A percentile compares a stretch with the other conserved stretches of the same genome.
Conservation (phyloP, 805 yeast species). For the Cyberlindnera subsufficiens region DNA sequence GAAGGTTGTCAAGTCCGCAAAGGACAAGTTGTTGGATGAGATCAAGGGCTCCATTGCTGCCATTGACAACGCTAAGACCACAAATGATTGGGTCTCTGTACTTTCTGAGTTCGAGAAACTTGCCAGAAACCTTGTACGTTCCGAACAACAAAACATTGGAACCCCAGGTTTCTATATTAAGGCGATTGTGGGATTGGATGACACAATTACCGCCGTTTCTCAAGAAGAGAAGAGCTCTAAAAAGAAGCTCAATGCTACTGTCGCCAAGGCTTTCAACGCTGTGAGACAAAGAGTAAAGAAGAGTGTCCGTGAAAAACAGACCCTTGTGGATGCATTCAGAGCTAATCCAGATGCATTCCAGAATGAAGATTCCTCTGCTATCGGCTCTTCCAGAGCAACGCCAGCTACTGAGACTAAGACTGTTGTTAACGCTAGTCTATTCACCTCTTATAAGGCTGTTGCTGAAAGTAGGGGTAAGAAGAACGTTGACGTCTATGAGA, state of each 20-base stretch:
- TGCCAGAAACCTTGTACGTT: conserved; percentile 57
- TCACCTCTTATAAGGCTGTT: conserved; percentile 66
- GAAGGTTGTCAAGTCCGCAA: conserved; percentile 87
- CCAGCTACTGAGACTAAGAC: conserved; percentile 24
- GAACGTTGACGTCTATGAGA: conserved; percentile 79
- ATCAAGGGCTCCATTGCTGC: conserved; percentile 60
- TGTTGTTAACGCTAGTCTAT: conserved; percentile 37
- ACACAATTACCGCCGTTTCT: conserved; percentile 47
- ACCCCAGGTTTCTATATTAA: conserved; percentile 70
- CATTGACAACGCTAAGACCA: conserved; percentile 62
- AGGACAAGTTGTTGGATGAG: conserved; percentile 88
- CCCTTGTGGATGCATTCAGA: conserved; percentile 52
- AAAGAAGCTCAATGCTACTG: conserved; percentile 75
- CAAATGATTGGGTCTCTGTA: conserved; percentile 75
- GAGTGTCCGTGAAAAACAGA: conserved; percentile 62
- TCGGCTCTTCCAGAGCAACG: conserved; percentile 16
- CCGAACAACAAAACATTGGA: conserved; percentile 68
- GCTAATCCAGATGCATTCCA: conserved; percentile 73
- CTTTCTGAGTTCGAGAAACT: conserved; percentile 75
- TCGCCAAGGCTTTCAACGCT: conserved; percentile 82
- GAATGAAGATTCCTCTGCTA: conserved; percentile 32
- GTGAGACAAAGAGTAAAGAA: conserved; percentile 85
- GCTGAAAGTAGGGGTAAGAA: conserved; percentile 93
- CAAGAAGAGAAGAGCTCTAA: conserved; percentile 37
- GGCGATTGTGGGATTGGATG: conserved; percentile 67